These are phyloP conservation scores for Annulohypoxylon maeteangense DNA, from an alignment of 495 filamentous ascomycete genomes.

Conservation along the genomic window DNA sequence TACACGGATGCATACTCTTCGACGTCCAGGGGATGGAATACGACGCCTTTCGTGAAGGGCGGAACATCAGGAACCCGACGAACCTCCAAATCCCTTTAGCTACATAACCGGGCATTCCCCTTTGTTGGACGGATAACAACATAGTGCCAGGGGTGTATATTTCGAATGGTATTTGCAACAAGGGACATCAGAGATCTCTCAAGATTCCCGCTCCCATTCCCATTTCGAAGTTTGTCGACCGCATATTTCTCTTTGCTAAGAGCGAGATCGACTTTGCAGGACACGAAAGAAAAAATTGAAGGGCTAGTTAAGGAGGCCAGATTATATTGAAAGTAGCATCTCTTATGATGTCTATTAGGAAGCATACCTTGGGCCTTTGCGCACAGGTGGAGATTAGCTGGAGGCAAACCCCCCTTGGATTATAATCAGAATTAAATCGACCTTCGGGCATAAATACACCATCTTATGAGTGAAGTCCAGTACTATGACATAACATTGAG, in stretches of 20 bases:
- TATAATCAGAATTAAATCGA: conserved; percentile 34
- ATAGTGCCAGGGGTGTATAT: conserved; percentile 23
- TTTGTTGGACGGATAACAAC: conserved; percentile 35
- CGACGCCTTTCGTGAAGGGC: conserved; percentile 25
- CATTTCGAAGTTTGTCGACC: conserved; percentile 16
- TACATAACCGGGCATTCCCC: conserved; percentile 20
- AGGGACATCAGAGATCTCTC: not conserved
- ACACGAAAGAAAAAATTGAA: conserved; percentile 7
- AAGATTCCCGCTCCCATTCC: not conserved
- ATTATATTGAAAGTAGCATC: conserved; percentile 30
- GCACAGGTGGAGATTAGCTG: conserved; percentile 6
- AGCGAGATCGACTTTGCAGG: not conserved
- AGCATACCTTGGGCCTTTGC: conserved; percentile 22
- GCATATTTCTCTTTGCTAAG: conserved; percentile 1
- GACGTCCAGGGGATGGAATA: conserved; percentile 35
- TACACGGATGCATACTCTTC: conserved; percentile 43
- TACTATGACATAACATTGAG: not conserved
- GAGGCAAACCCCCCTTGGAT: conserved; percentile 15
- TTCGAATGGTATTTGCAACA: conserved; percentile 36
- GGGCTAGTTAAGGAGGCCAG: not conserved
- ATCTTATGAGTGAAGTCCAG: not conserved
- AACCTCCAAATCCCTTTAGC: conserved; percentile 9
- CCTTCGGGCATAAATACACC: conserved; percentile 17
- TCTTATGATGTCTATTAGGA: conserved; percentile 17
- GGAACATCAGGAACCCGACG: conserved; percentile 28